These are phyloP conservation scores for Plasmopara viticola DNA, from an alignment of 352 stramenopile species.

Conservation along the genomic window DNA sequence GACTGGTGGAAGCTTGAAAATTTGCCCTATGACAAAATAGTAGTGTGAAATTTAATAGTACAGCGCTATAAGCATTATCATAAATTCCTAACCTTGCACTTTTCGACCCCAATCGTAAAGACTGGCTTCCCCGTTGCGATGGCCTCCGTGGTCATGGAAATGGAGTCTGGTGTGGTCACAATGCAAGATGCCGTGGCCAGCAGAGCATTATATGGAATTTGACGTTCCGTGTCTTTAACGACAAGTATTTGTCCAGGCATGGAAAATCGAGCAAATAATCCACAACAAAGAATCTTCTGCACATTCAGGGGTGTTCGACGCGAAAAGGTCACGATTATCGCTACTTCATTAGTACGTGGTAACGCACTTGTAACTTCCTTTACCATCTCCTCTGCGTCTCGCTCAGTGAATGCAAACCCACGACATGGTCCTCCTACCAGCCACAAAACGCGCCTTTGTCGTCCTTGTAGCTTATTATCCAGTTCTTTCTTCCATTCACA, in stretches of 20 bases:
- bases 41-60: not conserved
- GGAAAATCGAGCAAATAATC: conserved; percentile 14
- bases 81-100: conserved; percentile 28
- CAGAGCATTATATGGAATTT: conserved; percentile 63
- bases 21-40: conserved; percentile 29
- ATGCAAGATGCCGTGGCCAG: conserved; percentile 41
- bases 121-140: conserved; percentile 48
- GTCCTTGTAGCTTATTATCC: conserved; percentile 19
- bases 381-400: conserved; percentile 36
- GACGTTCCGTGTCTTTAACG: conserved; percentile 38
- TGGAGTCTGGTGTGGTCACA: conserved; percentile 69
- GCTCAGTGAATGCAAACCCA: conserved; percentile 43
- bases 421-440: conserved; percentile 62
- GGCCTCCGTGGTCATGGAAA: conserved; percentile 79
- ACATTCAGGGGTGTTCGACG: conserved; percentile 45
- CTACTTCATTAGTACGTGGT: conserved; percentile 11
- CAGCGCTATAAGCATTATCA: not conserved
- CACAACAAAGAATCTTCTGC: conserved; percentile 26
- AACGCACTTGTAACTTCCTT: conserved; percentile 25
- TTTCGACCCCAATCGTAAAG: conserved; percentile 39
- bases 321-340: conserved; percentile 66
- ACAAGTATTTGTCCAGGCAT: conserved; percentile 33
- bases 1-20: conserved; percentile 48
- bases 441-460: conserved; percentile 32
- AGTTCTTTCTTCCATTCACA: conserved; percentile 18